Evolutionary conservation across 2,329 filamentous ascomycete species (phyloP), one percentile per base, ranked within the genome.

Genomic region (Xylariaceae sp.): DNA sequence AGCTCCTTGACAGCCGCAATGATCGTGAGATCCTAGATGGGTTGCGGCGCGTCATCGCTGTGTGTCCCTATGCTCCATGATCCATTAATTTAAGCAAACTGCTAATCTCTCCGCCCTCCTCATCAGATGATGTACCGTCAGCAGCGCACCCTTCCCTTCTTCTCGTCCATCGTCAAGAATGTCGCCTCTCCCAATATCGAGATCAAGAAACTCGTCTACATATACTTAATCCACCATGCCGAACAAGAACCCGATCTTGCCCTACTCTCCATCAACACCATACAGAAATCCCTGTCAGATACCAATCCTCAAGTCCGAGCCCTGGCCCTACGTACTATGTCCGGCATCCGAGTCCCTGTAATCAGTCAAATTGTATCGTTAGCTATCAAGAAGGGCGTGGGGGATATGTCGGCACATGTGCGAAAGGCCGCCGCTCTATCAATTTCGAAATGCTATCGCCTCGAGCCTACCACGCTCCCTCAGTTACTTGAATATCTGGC

Each of bases 81-180:
- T 39, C 14, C 35, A 45, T 19, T 42, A 9, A 15, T 22, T 39
- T 43, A 15, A 10, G 30, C 22, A 14, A 19, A 11, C n/a, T 18
- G 27, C 53, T 39, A 27, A 51, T 55, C 47, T 55, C 53, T 54
- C 38, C 40, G 46, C 42, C n/a, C 42, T 49, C 55, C 46, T 11
- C 47, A 43, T 36, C 64, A 96, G 90, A 92, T 97, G 87, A 95
- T 96, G 83, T 97, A 96, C 73, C 84, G 85, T 59, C 84, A 88
- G 61, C 89, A 95, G 67, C 86, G 89, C 59, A 96, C 90, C 50
- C 78, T 95, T 2, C 85, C 89, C 18, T 95, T 92, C 77, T 99
- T 99, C 76, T 95, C 92, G n/a, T 88, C 90, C 19, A 88, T 99
- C 48, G 90, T 99, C 68, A 99, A 99, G 75, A 99, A 97, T 62